These are phyloP conservation scores for Aspergillus avenaceus DNA, from an alignment of 495 filamentous ascomycete species.

Conservation along the genomic window DNA sequence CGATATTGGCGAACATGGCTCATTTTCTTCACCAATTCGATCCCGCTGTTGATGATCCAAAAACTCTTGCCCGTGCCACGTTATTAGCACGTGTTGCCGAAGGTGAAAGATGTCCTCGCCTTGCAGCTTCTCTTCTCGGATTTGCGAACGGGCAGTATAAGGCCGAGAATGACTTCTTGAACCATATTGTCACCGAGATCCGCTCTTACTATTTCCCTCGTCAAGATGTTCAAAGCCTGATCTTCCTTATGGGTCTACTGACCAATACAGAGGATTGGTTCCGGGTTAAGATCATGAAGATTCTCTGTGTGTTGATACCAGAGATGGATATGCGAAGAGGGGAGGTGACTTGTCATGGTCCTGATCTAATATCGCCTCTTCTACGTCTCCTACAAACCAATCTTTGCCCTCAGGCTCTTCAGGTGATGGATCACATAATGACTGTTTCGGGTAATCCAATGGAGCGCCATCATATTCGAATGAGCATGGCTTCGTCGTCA, in stretches of 20 bases:
- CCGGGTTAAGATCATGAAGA: constrained; percentile 85
- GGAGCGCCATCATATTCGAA: constrained; percentile 89
- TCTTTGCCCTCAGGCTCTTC: constrained; percentile 84
- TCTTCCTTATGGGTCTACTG: constrained; percentile 86
- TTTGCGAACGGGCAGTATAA: constrained; percentile 68
- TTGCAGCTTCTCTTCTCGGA: constrained; percentile 54
- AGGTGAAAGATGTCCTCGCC: constrained; percentile 47
- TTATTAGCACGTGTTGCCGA: constrained; percentile 70
- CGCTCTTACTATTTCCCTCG: constrained; percentile 77
- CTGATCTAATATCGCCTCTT: constrained; percentile 91
- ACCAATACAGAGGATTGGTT: constrained; percentile 87
- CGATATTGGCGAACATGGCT: constrained; percentile 84
- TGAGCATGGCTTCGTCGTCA: constrained; percentile 83
- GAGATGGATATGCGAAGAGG: constrained; percentile 90
- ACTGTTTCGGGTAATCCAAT: constrained; percentile 88
- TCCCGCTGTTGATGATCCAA: constrained; percentile 47
- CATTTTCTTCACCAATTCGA: constrained; percentile 81
- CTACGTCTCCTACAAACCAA: constrained; percentile 88
- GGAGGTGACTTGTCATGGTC: constrained; percentile 86
- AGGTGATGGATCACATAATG: constrained; percentile 91
- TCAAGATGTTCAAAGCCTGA: constrained; percentile 76
- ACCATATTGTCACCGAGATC: constrained; percentile 69
- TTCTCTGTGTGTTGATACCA: constrained; percentile 80
- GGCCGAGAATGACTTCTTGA: constrained; percentile 71
- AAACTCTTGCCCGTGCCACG: constrained; percentile 58